Evolutionary conservation across 768 basidiomycete genomes (phyloP), one percentile per base, ranked within the genome.

Genomic region (Leccinum variicolor): DNA sequence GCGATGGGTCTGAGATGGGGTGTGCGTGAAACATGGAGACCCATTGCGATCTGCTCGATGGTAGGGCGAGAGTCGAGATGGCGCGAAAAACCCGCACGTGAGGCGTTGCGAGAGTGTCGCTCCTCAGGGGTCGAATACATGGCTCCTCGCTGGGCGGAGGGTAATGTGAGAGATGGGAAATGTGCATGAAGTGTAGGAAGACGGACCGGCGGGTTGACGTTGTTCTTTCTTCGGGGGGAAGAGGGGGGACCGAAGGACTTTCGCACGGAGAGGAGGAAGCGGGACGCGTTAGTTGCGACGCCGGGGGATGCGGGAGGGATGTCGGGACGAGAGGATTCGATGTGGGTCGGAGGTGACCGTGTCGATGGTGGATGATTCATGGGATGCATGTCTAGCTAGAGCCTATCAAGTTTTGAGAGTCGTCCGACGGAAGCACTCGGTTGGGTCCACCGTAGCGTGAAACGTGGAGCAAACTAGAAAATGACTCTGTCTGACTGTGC

Each of bases 31-130:
- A 87, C 74, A 69, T 90, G 89, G 23, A 90, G 77, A 19, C 89
- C 89, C 87, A 90, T 90, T 14, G 86, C 85, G 59, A 90, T 90
- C 72, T 90, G 88, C 64, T 87, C 84, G 41, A 89, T 79, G 49
- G 84, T 86, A 1, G 88, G 88, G 15, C 81, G 83, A 28, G 79
- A 69, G 59, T 79, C 76, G 50, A 67, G 68, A 58, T 74, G 65
- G 58, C 74, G 79, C 52, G 77, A 66, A 57, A 65, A 72, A 46
- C 76, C 57, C 52, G 73, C 69, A 61, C 71, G 76, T 57, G 77
- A 69, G 28, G 65, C 62, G 4, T 64, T 58, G 58, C 65, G 50
- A 23, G 70, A 48, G 57, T 64, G 64, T 56, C 74, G 69, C 62
- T 79, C 78, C 47, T 75, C 77, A 41, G 74, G 72, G 50, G 77